Evolutionary conservation across 371 early-diverging fungal species (phyloP).

Genomic region (Mortierella sp.): DNA sequence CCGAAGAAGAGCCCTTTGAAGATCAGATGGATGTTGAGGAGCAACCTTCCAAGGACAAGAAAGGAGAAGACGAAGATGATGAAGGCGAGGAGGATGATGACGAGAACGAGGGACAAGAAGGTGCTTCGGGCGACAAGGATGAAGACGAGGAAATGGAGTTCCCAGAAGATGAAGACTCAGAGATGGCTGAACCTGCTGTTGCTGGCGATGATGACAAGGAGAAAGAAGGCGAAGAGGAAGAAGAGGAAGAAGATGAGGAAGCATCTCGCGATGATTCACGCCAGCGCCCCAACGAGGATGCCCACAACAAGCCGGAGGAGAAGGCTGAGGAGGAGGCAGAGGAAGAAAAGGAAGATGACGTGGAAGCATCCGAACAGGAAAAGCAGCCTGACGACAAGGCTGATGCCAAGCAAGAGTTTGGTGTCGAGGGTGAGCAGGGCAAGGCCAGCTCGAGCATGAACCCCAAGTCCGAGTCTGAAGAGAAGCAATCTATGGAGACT

Average conservation of each 20-base stretch:
- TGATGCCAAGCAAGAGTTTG: slow-evolving; percentile 70
- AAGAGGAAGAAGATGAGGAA: slow-evolving; percentile 59
- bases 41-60: slow-evolving; percentile 52
- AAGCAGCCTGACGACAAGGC: slow-evolving; percentile 65
- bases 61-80: slow-evolving; percentile 58
- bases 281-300: slow-evolving; percentile 48
- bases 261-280: slow-evolving; percentile 48
- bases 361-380: slow-evolving; percentile 54
- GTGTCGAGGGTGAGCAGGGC: slow-evolving; percentile 74
- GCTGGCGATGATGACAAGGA: slow-evolving; percentile 57
- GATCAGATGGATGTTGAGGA: slow-evolving; percentile 57
- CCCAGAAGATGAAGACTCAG: slow-evolving; percentile 53
- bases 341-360: slow-evolving; percentile 60
- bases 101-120: slow-evolving; percentile 58
- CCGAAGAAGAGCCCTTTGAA: slow-evolving; percentile 56
- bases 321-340: slow-evolving; percentile 59
- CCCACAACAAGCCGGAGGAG: slow-evolving; percentile 40
- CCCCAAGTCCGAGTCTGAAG: slow-evolving; percentile 64
- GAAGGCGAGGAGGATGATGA: slow-evolving; percentile 57
- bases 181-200: slow-evolving; percentile 47
- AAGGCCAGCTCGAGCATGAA: slow-evolving; percentile 62
- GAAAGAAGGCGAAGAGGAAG: slow-evolving; percentile 59
- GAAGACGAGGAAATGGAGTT: slow-evolving; percentile 61
- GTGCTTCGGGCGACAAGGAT: slow-evolving; percentile 55
- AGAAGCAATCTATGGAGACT: slow-evolving; percentile 53